phyloP scores from a whole-genome alignment of 2,329 filamentous ascomycete species.

The Daldinia eschscholtzii region DNA sequence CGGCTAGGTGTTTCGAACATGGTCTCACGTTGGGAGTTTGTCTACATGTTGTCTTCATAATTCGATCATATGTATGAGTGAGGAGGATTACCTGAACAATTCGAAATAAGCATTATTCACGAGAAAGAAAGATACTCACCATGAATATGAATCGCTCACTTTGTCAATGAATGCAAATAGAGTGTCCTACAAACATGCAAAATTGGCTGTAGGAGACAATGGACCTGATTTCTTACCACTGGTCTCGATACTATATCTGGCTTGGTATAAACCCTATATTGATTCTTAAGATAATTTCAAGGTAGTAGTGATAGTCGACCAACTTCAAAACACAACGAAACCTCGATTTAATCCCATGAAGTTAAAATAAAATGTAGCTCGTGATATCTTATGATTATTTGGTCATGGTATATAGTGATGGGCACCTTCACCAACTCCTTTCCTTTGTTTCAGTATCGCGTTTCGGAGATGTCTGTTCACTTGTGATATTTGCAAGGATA shows the following conservation, averaged over 20 bases:
- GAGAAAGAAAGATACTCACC: not conserved
- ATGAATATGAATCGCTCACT: not conserved
- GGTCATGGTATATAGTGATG: too few relatives aligned
- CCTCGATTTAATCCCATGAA: too few relatives aligned
- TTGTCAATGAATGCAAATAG: not conserved
- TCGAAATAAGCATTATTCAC: not conserved
- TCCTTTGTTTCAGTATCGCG: too few relatives aligned
- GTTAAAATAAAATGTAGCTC: too few relatives aligned
- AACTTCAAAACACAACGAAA: too few relatives aligned
- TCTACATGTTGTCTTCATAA: not conserved
- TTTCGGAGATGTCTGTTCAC: too few relatives aligned
- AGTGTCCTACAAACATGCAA: not conserved
- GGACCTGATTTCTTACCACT: not conserved
- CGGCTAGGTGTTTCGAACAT: not conserved
- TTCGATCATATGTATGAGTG: not conserved
- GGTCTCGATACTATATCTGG: not conserved
- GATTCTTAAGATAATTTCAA: too few relatives aligned
- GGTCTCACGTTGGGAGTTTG: not conserved
- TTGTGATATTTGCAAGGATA: too few relatives aligned
- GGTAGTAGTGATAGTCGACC: too few relatives aligned
- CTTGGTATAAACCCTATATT: too few relatives aligned
- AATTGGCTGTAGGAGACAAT: not conserved
- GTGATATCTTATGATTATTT: too few relatives aligned
- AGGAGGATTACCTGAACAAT: not conserved
- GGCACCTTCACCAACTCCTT: too few relatives aligned